Conservation (phyloP, 345 rosid genomes). For the Salix exigua region DNA sequence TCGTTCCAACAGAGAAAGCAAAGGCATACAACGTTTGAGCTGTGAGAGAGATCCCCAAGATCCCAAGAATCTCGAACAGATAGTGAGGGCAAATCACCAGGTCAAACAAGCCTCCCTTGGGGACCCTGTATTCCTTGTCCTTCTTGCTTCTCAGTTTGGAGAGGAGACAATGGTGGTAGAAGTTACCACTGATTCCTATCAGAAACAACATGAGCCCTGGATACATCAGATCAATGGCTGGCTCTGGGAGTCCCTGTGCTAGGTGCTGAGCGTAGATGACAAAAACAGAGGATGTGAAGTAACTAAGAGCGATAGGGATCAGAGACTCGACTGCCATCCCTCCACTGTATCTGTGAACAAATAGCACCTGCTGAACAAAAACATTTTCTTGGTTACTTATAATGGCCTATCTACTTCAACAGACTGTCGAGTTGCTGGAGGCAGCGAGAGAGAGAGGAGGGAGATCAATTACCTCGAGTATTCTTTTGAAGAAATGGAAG, state of each 20-base stretch:
- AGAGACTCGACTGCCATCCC: slow-evolving; percentile 31
- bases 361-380: slow-evolving; percentile 35
- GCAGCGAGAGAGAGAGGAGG: not conserved
- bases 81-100: slow-evolving; percentile 72
- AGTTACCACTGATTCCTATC: slow-evolving; percentile 59
- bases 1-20: slow-evolving; percentile 31
- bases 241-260: slow-evolving; percentile 35
- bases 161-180: slow-evolving; percentile 70
- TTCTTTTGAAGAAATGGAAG: slow-evolving; percentile 70
- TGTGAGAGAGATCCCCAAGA: slow-evolving; percentile 49
- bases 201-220: slow-evolving; percentile 46
- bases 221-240: slow-evolving; percentile 37
- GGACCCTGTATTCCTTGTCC: slow-evolving; percentile 57
- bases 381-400: not conserved
- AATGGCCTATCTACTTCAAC: not conserved
- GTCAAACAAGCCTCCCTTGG: slow-evolving; percentile 58
- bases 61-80: slow-evolving; percentile 58
- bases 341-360: slow-evolving; percentile 65
- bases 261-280: slow-evolving; percentile 48
- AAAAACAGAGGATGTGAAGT: slow-evolving; percentile 31
- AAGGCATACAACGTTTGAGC: slow-evolving; percentile 53
- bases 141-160: slow-evolving; percentile 46
- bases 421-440: not conserved
- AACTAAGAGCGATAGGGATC: slow-evolving; percentile 33
- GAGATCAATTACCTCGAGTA: slow-evolving; percentile 37